Evolutionary conservation across 768 basidiomycete species (phyloP).

Genomic region (Russula earlei): DNA sequence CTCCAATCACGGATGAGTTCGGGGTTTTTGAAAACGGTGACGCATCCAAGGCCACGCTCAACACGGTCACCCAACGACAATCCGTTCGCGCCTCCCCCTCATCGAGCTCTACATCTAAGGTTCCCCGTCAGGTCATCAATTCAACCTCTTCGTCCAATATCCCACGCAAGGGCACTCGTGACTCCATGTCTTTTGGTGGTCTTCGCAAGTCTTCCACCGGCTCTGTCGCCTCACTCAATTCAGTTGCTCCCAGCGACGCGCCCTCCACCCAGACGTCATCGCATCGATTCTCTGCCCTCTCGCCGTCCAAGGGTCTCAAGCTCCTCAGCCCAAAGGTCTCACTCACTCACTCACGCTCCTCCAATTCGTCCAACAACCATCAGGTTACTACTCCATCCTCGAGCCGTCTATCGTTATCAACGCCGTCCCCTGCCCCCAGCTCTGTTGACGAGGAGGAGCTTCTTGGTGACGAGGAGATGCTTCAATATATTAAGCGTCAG

Average conservation of each 20-base stretch:
- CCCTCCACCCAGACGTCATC: constrained; percentile 27
- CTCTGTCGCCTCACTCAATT: constrained; percentile 61
- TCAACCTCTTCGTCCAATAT: constrained; percentile 36
- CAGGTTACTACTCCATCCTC: constrained; percentile 55
- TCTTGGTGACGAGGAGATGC: constrained; percentile 94
- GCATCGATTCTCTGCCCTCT: constrained; percentile 73
- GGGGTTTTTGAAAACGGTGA: constrained; percentile 67
- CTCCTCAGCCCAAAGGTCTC: constrained; percentile 72
- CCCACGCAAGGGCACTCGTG: constrained; percentile 61
- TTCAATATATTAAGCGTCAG: constrained; percentile 84
- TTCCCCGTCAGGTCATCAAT: constrained; percentile 54
- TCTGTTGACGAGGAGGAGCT: constrained; percentile 78
- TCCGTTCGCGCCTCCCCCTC: constrained; percentile 62
- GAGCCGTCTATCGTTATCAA: constrained; percentile 67
- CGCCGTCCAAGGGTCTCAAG: constrained; percentile 78
- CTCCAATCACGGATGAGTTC: constrained; percentile 51
- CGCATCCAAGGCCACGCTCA: constrained; percentile 36
- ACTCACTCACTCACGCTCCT: constrained; percentile 45
- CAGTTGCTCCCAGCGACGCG: constrained; percentile 34
- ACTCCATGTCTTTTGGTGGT: constrained; percentile 69
- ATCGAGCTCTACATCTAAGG: constrained; percentile 43
- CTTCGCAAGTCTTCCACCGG: constrained; percentile 77
- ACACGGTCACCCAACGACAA: constrained; percentile 37
- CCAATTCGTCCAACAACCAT: constrained; percentile 44
- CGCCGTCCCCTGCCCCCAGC: constrained; percentile 75